Evolutionary conservation across 2,329 filamentous ascomycete species (phyloP).

Genomic region (Scolecobasidium constrictum): DNA sequence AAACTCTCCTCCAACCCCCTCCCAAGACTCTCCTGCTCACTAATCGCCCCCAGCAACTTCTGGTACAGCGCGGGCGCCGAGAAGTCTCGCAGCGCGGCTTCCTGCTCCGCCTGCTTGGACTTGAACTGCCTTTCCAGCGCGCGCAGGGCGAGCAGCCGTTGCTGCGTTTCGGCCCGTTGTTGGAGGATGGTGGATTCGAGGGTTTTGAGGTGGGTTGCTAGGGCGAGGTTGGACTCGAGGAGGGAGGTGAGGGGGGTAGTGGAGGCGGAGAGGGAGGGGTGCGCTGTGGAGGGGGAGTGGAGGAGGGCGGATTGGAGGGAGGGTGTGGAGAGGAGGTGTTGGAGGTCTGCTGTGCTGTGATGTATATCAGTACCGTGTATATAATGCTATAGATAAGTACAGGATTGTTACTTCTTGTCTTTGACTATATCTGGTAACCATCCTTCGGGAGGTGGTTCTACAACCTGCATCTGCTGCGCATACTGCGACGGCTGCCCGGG

Average conservation of each 20-base stretch:
- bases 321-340: slow-evolving; percentile 54
- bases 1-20: slow-evolving; percentile 87
- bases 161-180: slow-evolving; percentile 62
- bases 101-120: slow-evolving; percentile 80
- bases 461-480: slow-evolving; percentile 13
- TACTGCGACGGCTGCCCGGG: slow-evolving; percentile 10
- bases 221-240: slow-evolving; percentile 58
- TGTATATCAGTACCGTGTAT: slow-evolving; percentile 11
- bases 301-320: slow-evolving; percentile 64
- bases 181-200: slow-evolving; percentile 48
- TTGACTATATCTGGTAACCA: slow-evolving; percentile 71
- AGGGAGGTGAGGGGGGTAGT: slow-evolving; percentile 53
- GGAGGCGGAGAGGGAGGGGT: slow-evolving; percentile 59
- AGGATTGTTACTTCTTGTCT: slow-evolving; percentile 62
- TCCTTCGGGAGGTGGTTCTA: slow-evolving; percentile 39
- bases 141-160: slow-evolving; percentile 71
- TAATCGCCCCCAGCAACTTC: slow-evolving; percentile 61
- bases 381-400: slow-evolving; percentile 13
- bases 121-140: slow-evolving; percentile 89
- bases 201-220: slow-evolving; percentile 52
- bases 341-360: slow-evolving; percentile 65
- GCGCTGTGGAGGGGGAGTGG: slow-evolving; percentile 52
- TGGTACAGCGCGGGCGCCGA: slow-evolving; percentile 81
- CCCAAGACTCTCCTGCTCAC: slow-evolving; percentile 75
- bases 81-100: slow-evolving; percentile 72